Base-by-base conservation (phyloP, 805 yeast species). In the Yarrowia alimentaria region DNA sequence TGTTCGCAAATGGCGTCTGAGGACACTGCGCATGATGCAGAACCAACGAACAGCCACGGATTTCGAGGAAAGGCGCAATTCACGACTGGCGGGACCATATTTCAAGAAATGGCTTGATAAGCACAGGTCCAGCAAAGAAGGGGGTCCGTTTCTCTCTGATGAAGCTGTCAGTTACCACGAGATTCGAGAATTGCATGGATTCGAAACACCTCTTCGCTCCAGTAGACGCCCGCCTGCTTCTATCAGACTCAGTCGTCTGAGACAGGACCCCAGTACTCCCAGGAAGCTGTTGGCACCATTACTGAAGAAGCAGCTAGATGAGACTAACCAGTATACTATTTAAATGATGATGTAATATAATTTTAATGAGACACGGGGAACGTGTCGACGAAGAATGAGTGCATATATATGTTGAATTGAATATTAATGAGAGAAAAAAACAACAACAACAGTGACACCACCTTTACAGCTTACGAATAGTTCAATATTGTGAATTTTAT, bases 181-280 rank as follows among this genome's bases (percentile, higher is more conserved):
- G 19, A 40, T 40, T 11, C 32, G 47, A 3, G 47, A 40, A 13
- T 16, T 40, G 47, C 47, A 40, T 14, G 47, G 47, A 18, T 40
- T 40, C 7, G 47, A 40, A 10, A 40, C 47, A 8, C 47, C 47
- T 0, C 17, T 40, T 19, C 22, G 47, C 12, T 40, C 47, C 24
- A 40, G 33, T 7, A 26, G 33, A 28, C 32, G 47, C 1, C 33
- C 47, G 7, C 47, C 47, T 5, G 28, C 47, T 13, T 40, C 47
- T 6, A 40, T 40, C 12, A 13, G 47, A 20, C 24, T 40, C 30
- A 40, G 47, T 14, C 33, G 47, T 19, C 13, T 40, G 10, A 32
- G 47, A 2, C 47, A 40, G 33, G 47, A 40, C 14, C 47, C 47
- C 47, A 40, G 47, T 25, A 40, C 47, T 28, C 47, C 47, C 16